Evolutionary conservation across 495 filamentous ascomycete genomes (phyloP), one percentile per base, ranked within the genome.

Genomic region (Daldinia bambusicola): DNA sequence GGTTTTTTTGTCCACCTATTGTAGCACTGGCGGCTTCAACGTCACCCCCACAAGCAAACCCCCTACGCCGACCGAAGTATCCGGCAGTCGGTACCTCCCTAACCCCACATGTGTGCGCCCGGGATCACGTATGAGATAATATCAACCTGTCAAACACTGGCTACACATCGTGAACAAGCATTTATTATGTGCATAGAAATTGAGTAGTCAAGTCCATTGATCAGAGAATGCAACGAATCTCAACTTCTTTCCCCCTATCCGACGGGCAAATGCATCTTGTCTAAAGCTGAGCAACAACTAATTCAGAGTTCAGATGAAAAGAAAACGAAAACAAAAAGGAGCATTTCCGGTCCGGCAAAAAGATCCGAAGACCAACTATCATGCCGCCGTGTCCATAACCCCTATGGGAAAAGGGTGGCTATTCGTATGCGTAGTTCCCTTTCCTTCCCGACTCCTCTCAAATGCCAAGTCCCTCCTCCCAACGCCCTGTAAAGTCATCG

Each of bases 391-490:
- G 34, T 65, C n/a, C 16, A 30, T 45, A 32, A 34, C 57, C 63
- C 45, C 41, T 14, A 26, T 26, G 7, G 56, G 38, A 16, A 34
- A 51, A 57, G 62, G 41, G 26, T 37, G 30, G 50, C 31, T 37
- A 37, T 61, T 58, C 65, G 62, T 60, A 59, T 73, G 36, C 66
- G 61, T 55, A 55, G 56, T 67, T 69, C 61, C 65, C 62, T 32
- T 69, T 53, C 65, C 70, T 43, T 58, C 70, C 45, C 57, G 61
- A 72, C 61, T 69, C 70, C 66, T 68, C 62, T 73, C 37, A 63
- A 66, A 69, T 69, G 70, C 70, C 66, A 9, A 53, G 16, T 30
- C 52, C 50, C 52, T 30, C 58, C 70, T 63, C 50, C 62, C 62
- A 73, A 73, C 70, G 70, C 70, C 66, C 58, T 65, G 56, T 59